A percentile compares a stretch with the other conserved stretches of the same genome.
phyloP scores from a whole-genome alignment of 371 early-diverging fungal genomes.

The Mucor velutinosus region DNA sequence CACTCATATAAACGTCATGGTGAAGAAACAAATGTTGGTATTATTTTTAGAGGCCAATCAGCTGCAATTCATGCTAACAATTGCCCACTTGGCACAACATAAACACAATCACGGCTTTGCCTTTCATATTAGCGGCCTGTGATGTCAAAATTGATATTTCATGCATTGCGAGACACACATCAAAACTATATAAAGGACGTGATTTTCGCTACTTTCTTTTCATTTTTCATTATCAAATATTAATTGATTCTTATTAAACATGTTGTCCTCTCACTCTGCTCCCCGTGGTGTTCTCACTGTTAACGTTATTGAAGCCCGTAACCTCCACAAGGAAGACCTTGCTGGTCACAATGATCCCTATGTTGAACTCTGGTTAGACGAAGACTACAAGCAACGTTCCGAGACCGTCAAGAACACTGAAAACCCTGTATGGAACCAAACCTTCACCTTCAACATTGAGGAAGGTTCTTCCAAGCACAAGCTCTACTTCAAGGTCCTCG shows the following conservation, averaged over 20 bases:
- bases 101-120: background rate
- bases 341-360: constrained; percentile 40
- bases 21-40: background rate
- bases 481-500: constrained; percentile 35
- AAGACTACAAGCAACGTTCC: constrained; percentile 44
- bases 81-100: background rate
- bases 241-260: constrained; percentile 4
- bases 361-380: constrained; percentile 44
- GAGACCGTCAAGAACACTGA: constrained; percentile 27
- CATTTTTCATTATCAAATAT: background rate
- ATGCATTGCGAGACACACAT: background rate
- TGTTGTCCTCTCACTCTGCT: constrained; percentile 28
- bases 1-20: background rate
- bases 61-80: background rate
- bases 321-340: constrained; percentile 39
- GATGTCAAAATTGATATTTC: constrained; percentile 1
- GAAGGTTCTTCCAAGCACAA: constrained; percentile 34
- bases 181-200: background rate
- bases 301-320: constrained; percentile 36
- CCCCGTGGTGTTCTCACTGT: constrained; percentile 41
- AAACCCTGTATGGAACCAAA: constrained; percentile 47
- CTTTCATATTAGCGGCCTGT: background rate
- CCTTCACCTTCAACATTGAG: constrained; percentile 41
- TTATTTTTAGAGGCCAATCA: background rate
- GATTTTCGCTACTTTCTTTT: background rate